Base-by-base conservation (phyloP, 1,284 basidiomycete species). In the Marasmius oreades region DNA sequence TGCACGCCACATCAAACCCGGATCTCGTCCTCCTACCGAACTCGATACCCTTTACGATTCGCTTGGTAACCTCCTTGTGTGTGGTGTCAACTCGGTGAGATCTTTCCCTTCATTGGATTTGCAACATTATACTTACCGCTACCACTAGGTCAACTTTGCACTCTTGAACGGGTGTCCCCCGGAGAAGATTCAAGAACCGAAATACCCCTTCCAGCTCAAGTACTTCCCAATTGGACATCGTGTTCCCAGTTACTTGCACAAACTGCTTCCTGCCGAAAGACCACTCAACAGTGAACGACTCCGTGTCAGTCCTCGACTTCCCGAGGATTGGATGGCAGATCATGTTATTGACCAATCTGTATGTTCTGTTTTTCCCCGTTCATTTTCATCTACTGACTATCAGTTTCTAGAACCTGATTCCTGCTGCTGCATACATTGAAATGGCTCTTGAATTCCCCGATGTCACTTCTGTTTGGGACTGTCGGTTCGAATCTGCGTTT, bases 371-470 rank as follows among this genome's bases (percentile, higher is more conserved):
- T 31, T 1, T 12, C 28, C 12, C 23, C 10, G 31, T 3, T 12
- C 11, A 14, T 26, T 16, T 28, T 5, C 16, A 8, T 3, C 18
- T 31, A 16, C 3, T 31, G n/a, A 50, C 23, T 33, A 16, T 31
- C 2, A n/a, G 12, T 1, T n/a, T 31, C 14, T 16, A 50, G 47
- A 50, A 50, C 47, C 28, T 50, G 6, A 33, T 50, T n/a, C 47
- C 47, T 16, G 47, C 47, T n/a, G 47, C 47, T 26, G 47, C 28
- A 50, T 50, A 50, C 16, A 28, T 50, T 20, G 47, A 50, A 50
- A 50, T 50, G 47, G 47, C 47, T 26, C 47, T 50, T 12, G 47
- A 50, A 20, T 50, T 50, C 47, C 47, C 47, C 14, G 47, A 50
- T 31, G 47, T 50, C n/a, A 50, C 47, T 5, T 26, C 47, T 8